These are phyloP conservation scores for Puccinia horiana DNA, from an alignment of 1,284 basidiomycete genomes.

Conservation along the genomic window DNA sequence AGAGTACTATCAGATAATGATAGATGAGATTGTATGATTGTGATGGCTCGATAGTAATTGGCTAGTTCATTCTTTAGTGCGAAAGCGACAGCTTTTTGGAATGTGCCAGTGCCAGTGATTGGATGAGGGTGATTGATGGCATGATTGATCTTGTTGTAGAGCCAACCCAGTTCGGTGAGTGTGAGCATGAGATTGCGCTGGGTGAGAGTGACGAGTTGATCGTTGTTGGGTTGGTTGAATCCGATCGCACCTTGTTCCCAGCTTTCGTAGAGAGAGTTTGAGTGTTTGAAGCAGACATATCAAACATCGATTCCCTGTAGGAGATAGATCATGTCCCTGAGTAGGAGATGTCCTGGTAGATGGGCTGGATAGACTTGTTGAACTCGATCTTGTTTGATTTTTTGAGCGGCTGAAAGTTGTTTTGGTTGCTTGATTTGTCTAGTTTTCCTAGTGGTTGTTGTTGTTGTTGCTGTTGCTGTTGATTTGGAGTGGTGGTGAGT, in stretches of 20 bases:
- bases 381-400: neutral
- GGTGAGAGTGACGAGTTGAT: constrained; percentile 65
- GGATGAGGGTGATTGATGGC: neutral
- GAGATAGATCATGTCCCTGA: constrained; percentile 89
- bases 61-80: constrained; percentile 88
- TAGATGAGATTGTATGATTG: constrained; percentile 88
- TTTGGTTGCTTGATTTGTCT: neutral
- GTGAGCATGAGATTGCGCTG: constrained; percentile 78
- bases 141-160: constrained; percentile 60
- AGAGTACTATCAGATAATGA: constrained; percentile 12
- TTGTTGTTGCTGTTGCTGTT: no score
- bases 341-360: constrained; percentile 60
- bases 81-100: constrained; percentile 78
- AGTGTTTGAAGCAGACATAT: constrained; percentile 70
- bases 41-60: constrained; percentile 89
- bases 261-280: constrained; percentile 11
- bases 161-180: constrained; percentile 87
- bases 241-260: constrained; percentile 53
- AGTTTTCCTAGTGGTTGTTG: neutral
- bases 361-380: constrained; percentile 22
- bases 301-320: constrained; percentile 96
- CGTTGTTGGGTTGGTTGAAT: constrained; percentile 50
- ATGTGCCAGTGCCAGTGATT: constrained; percentile 5
- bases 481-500: constrained; percentile 4
- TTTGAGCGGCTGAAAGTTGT: neutral